Conservation (phyloP, 148 eudicot species). For the Pouteria glomerata region DNA sequence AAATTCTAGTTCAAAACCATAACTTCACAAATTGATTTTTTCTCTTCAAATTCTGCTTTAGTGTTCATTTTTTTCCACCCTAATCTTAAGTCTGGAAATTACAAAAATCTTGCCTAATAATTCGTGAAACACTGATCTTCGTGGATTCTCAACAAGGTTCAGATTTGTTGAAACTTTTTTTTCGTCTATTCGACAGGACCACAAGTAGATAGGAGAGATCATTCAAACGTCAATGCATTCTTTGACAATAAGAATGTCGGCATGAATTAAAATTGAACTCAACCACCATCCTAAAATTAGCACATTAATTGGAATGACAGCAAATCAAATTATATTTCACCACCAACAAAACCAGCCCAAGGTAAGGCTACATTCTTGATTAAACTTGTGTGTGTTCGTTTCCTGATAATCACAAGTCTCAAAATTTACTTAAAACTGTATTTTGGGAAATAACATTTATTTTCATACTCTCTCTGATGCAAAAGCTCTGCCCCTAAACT, state of each 20-base stretch:
- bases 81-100: no score
- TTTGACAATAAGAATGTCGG: slow-evolving; percentile 1
- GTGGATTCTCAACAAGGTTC: neutral
- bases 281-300: neutral
- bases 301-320: no score
- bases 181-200: slow-evolving; percentile 1
- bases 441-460: no score
- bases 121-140: neutral
- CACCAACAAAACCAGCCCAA: no score
- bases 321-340: no score
- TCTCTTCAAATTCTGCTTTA: no score
- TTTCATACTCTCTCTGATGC: neutral
- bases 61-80: no score
- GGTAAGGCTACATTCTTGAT: no score
- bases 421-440: no score
- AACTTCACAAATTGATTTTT: neutral
- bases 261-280: neutral
- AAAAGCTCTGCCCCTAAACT: neutral
- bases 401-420: no score
- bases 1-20: neutral
- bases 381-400: no score
- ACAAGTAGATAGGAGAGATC: neutral
- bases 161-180: no score
- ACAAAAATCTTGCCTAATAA: neutral
- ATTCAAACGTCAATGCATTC: neutral